phyloP scores from a whole-genome alignment of 176 grass and related monocot genomes.

The Guadua angustifolia region DNA sequence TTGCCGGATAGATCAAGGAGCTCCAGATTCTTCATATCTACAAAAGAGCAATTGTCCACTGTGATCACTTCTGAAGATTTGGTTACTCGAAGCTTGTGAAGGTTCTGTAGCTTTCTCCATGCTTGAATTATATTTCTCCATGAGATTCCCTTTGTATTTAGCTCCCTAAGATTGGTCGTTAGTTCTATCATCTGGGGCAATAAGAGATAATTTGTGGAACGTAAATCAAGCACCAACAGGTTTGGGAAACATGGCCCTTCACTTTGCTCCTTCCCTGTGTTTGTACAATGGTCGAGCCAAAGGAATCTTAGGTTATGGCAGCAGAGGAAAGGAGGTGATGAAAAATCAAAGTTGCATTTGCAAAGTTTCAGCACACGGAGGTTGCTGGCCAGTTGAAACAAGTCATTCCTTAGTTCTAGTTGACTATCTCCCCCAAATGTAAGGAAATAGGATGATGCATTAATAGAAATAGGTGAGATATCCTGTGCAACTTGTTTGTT shows the following conservation, averaged over 20 bases:
- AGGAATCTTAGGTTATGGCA: too few relatives aligned
- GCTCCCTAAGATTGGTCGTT: background rate
- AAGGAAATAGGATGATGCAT: too few relatives aligned
- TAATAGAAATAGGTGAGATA: background rate
- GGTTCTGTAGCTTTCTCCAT: background rate
- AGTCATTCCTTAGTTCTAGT: too few relatives aligned
- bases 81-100: background rate
- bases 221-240: background rate
- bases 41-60: background rate
- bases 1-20: background rate
- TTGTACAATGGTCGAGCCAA: too few relatives aligned
- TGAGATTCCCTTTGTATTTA: slow-evolving; percentile 17
- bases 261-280: background rate
- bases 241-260: background rate
- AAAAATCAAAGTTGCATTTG: too few relatives aligned
- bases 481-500: background rate
- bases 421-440: too few relatives aligned
- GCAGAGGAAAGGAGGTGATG: too few relatives aligned
- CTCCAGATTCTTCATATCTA: background rate
- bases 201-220: background rate
- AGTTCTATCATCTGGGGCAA: background rate
- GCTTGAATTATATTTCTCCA: background rate
- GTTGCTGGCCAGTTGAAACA: too few relatives aligned
- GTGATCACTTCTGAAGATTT: slow-evolving; percentile 1
- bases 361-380: too few relatives aligned